Conservation (phyloP, 768 basidiomycete species). For the Tricholoma bakamatsutake region DNA sequence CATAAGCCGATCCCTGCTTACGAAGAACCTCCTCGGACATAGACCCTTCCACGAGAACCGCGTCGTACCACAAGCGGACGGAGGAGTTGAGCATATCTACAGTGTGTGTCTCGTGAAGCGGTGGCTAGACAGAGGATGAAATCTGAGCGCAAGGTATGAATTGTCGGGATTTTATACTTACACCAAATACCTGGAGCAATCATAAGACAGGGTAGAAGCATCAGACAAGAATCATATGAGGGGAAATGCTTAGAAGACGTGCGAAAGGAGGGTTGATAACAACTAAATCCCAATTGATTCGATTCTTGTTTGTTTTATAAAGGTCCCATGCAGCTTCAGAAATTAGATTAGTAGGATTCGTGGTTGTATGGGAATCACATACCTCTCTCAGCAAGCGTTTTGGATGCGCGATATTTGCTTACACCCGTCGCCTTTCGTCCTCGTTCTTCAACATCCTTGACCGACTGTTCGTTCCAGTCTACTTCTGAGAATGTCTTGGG, state of each 20-base stretch:
- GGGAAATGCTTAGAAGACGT: constrained; percentile 7
- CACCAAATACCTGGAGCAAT: constrained; percentile 24
- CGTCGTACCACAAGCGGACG: constrained; percentile 23
- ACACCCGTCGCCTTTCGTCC: constrained; percentile 35
- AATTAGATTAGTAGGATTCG: background rate
- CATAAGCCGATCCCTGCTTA: constrained; percentile 26
- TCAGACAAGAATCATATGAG: too few species aligned
- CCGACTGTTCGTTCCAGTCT: constrained; percentile 56
- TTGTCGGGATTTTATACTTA: constrained; percentile 8
- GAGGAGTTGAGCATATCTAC: constrained; percentile 35
- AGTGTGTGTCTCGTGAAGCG: constrained; percentile 32
- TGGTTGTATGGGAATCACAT: background rate
- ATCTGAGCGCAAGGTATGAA: background rate
- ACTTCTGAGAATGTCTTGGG: constrained; percentile 36
- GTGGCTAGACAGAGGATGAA: constrained; percentile 23
- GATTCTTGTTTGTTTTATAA: constrained; percentile 34
- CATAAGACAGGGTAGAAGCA: background rate
- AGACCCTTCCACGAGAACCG: constrained; percentile 16
- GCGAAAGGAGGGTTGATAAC: constrained; percentile 53
- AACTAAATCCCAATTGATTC: constrained; percentile 46
- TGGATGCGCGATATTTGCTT: constrained; percentile 57
- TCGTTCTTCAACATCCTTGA: constrained; percentile 38
- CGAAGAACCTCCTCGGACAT: constrained; percentile 16
- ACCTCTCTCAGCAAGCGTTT: constrained; percentile 61
- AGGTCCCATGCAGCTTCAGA: constrained; percentile 38